Evolutionary conservation across 1,284 basidiomycete genomes (phyloP).

Genomic region (Ganoderma multipileum): DNA sequence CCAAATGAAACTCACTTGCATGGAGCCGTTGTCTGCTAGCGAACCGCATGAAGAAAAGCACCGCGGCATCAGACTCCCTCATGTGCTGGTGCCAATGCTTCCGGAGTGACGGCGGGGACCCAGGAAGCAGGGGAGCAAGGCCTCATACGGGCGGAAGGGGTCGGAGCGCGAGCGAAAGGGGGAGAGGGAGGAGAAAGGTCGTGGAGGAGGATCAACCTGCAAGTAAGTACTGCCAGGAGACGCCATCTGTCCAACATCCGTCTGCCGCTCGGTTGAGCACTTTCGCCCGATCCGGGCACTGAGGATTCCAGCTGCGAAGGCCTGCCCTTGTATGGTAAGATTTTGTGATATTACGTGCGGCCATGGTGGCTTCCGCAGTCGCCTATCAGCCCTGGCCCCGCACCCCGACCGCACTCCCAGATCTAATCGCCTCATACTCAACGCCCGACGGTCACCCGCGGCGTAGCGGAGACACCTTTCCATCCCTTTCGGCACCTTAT

Average conservation of each 20-base stretch:
- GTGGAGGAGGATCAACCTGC: conserved; percentile 2
- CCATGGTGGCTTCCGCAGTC: conserved; percentile 1
- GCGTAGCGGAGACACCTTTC: background rate
- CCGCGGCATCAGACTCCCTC: conserved; percentile 23
- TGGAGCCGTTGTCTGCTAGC: background rate
- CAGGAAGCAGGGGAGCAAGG: conserved; percentile 3
- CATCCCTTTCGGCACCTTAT: background rate
- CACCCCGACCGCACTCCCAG: background rate
- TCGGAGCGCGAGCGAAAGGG: conserved; percentile 9
- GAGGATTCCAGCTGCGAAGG: background rate
- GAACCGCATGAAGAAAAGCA: conserved; percentile 7
- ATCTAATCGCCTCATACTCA: conserved; percentile 5
- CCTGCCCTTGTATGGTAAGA: conserved; percentile 12
- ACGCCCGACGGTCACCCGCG: background rate
- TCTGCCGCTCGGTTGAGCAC: conserved; percentile 16
- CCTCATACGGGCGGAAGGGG: conserved; percentile 19
- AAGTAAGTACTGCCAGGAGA: conserved; percentile 7
- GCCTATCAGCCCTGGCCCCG: background rate
- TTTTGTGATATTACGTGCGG: conserved; percentile 10
- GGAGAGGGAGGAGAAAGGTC: background rate
- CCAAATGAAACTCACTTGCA: background rate
- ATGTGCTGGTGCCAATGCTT: conserved; percentile 19
- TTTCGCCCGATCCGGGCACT: background rate
- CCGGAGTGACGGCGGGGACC: conserved; percentile 9
- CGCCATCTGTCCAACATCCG: conserved; percentile 3